Evolutionary conservation across 257 asterid species (phyloP), one percentile per base, ranked within the genome.

Genomic region (Solanum chmielewskii): DNA sequence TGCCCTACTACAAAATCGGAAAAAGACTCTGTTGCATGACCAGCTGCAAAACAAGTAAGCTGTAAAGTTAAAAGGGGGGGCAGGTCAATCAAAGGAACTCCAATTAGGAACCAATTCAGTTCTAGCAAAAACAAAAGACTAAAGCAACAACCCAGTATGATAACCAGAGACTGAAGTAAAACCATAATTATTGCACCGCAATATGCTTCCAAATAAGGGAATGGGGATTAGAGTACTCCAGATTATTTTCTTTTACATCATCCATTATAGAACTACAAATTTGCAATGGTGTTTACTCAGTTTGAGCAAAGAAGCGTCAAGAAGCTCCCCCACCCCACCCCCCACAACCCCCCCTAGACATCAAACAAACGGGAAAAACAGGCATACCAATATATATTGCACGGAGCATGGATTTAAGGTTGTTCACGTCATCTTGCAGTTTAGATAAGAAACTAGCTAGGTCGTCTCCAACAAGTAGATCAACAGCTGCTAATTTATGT

Each of bases 1-100:
- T 97, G 98, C 78, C 99, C 99, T 73, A 90, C 99, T 91, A 96
- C 99, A 95, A 96, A 97, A 88, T 97, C 99, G 2, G 99, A 95
- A 90, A 96, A 96, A n/a, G 99, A 95, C 87, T 97, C 99, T 11
- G 99, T 95, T 20, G 90, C 99, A 86, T 97, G 99, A 87, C 99
- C 99, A 91, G 99, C 99, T 97, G 97, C 94, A 94, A 35, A 71
- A 91, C 69, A 75, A 92, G 64, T 82, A 89, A 83, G 83, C 45
- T 14, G 71, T 68, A 56, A 83, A 29, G 86, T 27, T 75, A 71
- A 85, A 49, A 86, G 59, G 84, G 47, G 39, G 29, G 27, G 39
- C n/a, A 21, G 41, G 33, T 75, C 45, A 81, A 81, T 49, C 84
- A 47, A 44, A 78, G 84, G 66, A 78, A 78, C 84, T 77, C 84